Evolutionary conservation across 2,329 filamentous ascomycete species (phyloP), one percentile per base, ranked within the genome.

Genomic region (Hypoxylon sp.): DNA sequence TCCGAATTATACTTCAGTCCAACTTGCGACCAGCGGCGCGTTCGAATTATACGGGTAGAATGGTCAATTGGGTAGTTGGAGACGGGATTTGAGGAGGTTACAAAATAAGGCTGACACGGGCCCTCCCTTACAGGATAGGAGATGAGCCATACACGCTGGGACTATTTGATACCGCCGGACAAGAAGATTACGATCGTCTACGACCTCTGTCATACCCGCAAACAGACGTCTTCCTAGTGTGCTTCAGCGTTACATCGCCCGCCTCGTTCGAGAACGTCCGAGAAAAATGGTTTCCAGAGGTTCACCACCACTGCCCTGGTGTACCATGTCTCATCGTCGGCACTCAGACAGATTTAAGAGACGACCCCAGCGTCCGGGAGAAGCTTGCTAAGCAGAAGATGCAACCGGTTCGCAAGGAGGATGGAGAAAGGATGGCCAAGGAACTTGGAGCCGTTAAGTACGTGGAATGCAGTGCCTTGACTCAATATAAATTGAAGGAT

Each of bases 231-330:
- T 98, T 99, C 85, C 91, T 99, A 66, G 94, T 99, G 75, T 99
- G 96, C 86, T 99, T 98, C 83, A 97, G 94, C 79, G 94, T 99
- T 78, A 98, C 94, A 63, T 98, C 95, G 49, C 96, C 95, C 43
- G 94, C 96, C 43, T 98, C 94, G 6, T 99, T 99, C 81, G 96
- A 99, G 81, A 99, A 99, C 91, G 96, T 98, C 56, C 91, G 94
- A 77, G 95, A 98, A 86, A 98, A 98, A 82, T 98, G 94, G 95
- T 97, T 98, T 77, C 96, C 96, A 49, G 96, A 99, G 83, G 96
- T 99, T 46, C 94, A 97, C 80, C 96, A 99, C 82, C 96, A 99
- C 83, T 99, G 96, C 80, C 96, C 96, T 17, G 96, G 96, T 71
- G 96, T 99, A 38, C 96, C 96, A 58, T 98, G 96, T 86, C 86